These are phyloP conservation scores for Nephromyces sp. DNA, from an alignment of 169 alveolate genomes.

Conservation along the genomic window DNA sequence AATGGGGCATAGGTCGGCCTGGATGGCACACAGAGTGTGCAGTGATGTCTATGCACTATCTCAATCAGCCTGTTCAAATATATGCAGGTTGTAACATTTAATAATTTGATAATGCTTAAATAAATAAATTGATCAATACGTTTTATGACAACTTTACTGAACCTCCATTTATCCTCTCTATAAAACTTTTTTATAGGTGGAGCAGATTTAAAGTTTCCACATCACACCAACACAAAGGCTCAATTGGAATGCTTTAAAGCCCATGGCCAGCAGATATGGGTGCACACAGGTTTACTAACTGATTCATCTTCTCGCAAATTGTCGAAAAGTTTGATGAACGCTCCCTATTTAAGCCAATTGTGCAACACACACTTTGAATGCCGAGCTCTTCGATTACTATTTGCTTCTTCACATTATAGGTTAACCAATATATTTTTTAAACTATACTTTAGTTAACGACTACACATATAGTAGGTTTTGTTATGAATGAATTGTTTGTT, in stretches of 20 bases:
- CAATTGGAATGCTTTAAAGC: conserved; percentile 75
- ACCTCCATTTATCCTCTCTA: not conserved
- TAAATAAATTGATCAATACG: not conserved
- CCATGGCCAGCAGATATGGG: not conserved
- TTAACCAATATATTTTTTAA: too few relatives aligned
- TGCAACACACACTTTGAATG: conserved; percentile 57
- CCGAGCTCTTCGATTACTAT: not conserved
- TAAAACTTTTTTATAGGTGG: conserved; percentile 74
- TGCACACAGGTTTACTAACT: not conserved
- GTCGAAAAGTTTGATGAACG: not conserved
- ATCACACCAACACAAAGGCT: conserved; percentile 96
- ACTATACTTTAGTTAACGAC: too few relatives aligned
- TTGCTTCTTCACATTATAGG: not conserved
- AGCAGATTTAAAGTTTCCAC: conserved; percentile 93
- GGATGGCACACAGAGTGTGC: conserved; percentile 99
- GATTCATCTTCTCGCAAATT: not conserved
- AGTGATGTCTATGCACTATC: conserved; percentile 69
- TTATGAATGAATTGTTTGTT: too few relatives aligned
- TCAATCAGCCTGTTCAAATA: conserved; percentile 86
- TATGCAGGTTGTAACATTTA: conserved; percentile 62
- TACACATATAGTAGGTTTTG: too few relatives aligned
- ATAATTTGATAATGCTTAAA: not conserved
- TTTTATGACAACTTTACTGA: not conserved
- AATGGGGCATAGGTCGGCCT: conserved; percentile 98
- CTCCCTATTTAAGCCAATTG: conserved; percentile 53